phyloP scores from a whole-genome alignment of 2,329 filamentous ascomycete genomes.

The Exophiala xenobiotica region DNA sequence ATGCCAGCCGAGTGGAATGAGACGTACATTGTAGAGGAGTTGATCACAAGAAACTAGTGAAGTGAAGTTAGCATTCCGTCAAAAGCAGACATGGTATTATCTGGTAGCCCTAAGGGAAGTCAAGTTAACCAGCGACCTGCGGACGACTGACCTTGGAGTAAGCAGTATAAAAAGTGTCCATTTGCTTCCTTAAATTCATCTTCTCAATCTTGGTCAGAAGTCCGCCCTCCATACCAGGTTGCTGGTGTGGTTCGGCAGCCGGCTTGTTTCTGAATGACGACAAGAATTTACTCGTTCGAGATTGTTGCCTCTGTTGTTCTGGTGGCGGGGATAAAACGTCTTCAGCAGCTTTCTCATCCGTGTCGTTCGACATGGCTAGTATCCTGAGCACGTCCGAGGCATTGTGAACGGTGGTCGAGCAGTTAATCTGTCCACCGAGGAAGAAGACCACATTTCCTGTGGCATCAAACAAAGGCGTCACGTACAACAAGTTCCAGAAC shows the following conservation, averaged over 20 bases:
- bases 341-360: slow-evolving; percentile 18
- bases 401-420: slow-evolving; percentile 54
- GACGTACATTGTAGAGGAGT: slow-evolving; percentile 42
- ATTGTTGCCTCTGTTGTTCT: slow-evolving; percentile 31
- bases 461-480: slow-evolving; percentile 52
- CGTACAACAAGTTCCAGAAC: slow-evolving; percentile 59
- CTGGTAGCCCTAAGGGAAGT: not conserved
- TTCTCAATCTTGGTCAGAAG: slow-evolving; percentile 39
- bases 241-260: slow-evolving; percentile 22
- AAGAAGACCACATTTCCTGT: slow-evolving; percentile 53
- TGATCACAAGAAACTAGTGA: slow-evolving; percentile 46
- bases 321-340: not conserved
- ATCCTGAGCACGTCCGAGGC: slow-evolving; percentile 53
- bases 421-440: slow-evolving; percentile 59
- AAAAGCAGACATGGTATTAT: not conserved
- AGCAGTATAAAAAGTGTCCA: slow-evolving; percentile 45
- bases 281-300: slow-evolving; percentile 35
- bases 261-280: slow-evolving; percentile 35
- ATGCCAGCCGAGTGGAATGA: slow-evolving; percentile 50
- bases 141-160: slow-evolving; percentile 44
- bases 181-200: slow-evolving; percentile 39
- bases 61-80: too few relatives aligned
- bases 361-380: slow-evolving; percentile 40
- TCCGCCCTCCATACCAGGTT: slow-evolving; percentile 44
- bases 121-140: not conserved